Evolutionary conservation across 2,329 filamentous ascomycete species (phyloP), one percentile per base, ranked within the genome.

Genomic region (Dendrostoma leiphaemia): DNA sequence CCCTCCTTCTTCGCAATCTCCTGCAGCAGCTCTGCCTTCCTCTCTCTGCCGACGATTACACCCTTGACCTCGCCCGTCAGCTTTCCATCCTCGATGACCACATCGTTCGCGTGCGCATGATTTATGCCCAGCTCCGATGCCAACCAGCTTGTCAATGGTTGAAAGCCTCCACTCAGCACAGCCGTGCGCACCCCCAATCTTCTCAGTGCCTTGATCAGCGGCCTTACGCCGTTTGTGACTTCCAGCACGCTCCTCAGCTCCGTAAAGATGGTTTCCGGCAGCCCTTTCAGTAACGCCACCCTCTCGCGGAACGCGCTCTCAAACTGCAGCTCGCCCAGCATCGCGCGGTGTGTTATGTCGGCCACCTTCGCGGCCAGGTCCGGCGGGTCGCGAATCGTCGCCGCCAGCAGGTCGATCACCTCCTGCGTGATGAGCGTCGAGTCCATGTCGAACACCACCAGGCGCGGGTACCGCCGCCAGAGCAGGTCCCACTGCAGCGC

Each of bases 391-490:
- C 73, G 77, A 64, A 96, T 84, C 34, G 88, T 88, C 51, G 88
- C 85, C 4, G 94, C 94, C 53, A 99, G 86, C 64, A 97, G 86
- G 70, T 99, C 94, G 67, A 99, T 97, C 57, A 97, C 92, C 74
- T 99, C 94, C 70, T 99, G 92, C 51, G 93, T 89, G 68, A 99
- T 97, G 57, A 99, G 81, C 0, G 94, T 99, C 70, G 89, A 94
- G 74, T 99, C 94, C 94, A 99, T 99, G 71, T 99, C 94, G 66
- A 99, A 99, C 29, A 97, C 90, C 3, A 93, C 91, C 10, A 97
- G 78, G 8, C 93, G 84, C 61, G 92, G 92, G 71, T 95, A 84
- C 26, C 87, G 82, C 55, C 91, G 80, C 77, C 87, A 91, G 29
- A 93, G 77, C 28, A 77, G 82, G 66, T 93, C 89, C 37, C 72